Evolutionary conservation across 2,329 filamentous ascomycete genomes (phyloP).

Genomic region (Bipolaris oryzae): DNA sequence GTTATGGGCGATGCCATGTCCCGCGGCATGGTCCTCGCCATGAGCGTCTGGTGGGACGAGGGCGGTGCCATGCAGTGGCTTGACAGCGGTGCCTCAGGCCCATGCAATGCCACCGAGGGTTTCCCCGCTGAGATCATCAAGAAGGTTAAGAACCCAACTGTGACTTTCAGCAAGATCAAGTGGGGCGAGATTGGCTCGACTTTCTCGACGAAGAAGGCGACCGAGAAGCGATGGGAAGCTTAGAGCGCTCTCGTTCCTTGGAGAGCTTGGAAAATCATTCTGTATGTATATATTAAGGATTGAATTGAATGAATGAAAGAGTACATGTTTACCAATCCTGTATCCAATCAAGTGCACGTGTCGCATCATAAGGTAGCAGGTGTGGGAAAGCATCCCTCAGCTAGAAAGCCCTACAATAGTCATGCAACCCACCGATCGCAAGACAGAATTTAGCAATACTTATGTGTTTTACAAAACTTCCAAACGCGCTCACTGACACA

Average conservation of each 20-base stretch:
- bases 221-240: conserved; percentile 20
- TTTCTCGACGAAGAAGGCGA: conserved; percentile 38
- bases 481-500: neutral
- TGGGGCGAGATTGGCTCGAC: conserved; percentile 67
- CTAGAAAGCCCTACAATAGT: neutral
- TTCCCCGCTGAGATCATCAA: conserved; percentile 56
- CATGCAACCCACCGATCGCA: neutral
- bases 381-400: neutral
- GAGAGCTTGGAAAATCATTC: neutral
- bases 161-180: conserved; percentile 63
- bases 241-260: conserved; percentile 5
- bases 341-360: neutral
- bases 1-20: conserved; percentile 56
- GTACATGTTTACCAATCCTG: neutral
- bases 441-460: neutral
- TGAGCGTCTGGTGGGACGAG: conserved; percentile 64
- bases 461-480: neutral
- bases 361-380: neutral
- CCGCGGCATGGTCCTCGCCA: conserved; percentile 60
- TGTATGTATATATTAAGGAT: neutral
- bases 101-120: conserved; percentile 62
- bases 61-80: conserved; percentile 64
- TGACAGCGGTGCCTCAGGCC: conserved; percentile 58
- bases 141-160: conserved; percentile 56
- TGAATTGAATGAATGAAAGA: neutral